Percentiles rank a stretch among this genome's conserved stretches.
phyloP scores from a whole-genome alignment of 345 rosid species.

The Laguncularia racemosa region DNA sequence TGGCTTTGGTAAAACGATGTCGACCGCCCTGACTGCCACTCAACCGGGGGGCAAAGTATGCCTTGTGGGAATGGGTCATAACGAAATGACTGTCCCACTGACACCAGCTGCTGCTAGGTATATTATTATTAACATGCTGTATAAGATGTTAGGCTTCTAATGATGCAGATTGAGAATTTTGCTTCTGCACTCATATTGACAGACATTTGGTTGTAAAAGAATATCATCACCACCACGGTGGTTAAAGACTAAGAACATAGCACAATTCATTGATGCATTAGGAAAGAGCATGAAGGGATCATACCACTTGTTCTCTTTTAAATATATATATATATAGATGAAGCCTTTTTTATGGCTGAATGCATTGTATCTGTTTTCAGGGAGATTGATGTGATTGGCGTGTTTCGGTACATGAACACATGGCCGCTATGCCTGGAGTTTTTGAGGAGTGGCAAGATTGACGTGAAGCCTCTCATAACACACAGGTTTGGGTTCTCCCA shows the following conservation, averaged over 20 bases:
- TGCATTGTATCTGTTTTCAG: constrained; percentile 30
- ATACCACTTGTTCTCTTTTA: not conserved
- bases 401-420: constrained; percentile 74
- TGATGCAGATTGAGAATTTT: too few relatives aligned
- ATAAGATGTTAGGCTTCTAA: not conserved
- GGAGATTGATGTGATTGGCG: constrained; percentile 84
- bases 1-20: constrained; percentile 83
- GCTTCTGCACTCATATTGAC: too few relatives aligned
- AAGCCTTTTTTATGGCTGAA: too few relatives aligned
- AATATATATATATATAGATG: not conserved
- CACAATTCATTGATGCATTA: too few relatives aligned
- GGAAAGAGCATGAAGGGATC: too few relatives aligned
- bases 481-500: constrained; percentile 87
- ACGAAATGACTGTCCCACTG: constrained; percentile 75
- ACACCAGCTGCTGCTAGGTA: constrained; percentile 94
- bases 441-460: constrained; percentile 66
- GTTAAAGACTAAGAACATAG: too few relatives aligned
- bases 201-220: too few relatives aligned
- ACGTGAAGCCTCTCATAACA: constrained; percentile 80
- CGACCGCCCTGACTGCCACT: constrained; percentile 72
- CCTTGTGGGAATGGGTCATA: constrained; percentile 77
- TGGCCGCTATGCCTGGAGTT: constrained; percentile 85
- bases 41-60: constrained; percentile 86
- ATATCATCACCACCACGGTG: too few relatives aligned
- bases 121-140: not conserved